These are phyloP conservation scores for Atalantia buxifolia DNA, from an alignment of 345 rosid species.

Conservation along the genomic window DNA sequence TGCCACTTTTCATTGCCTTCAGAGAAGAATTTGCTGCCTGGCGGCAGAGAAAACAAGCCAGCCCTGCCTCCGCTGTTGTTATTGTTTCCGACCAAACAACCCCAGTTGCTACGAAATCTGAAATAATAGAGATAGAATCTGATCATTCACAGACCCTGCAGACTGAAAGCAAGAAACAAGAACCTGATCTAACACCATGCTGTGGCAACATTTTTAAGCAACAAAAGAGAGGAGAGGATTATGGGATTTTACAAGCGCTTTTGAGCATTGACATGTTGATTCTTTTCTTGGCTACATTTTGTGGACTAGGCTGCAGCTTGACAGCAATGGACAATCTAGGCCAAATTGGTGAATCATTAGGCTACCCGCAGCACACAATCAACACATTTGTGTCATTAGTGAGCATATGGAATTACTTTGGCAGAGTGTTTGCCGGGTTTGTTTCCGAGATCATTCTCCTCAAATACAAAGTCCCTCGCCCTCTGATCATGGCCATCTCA, in stretches of 20 bases:
- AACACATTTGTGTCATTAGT: constrained; percentile 53
- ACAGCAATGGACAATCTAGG: constrained; percentile 63
- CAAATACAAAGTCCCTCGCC: constrained; percentile 47
- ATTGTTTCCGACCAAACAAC: background rate
- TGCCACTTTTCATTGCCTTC: constrained; percentile 43
- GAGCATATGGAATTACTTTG: constrained; percentile 63
- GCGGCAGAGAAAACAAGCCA: constrained; percentile 15
- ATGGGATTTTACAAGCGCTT: constrained; percentile 58
- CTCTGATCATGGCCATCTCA: constrained; percentile 39
- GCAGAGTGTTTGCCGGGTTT: constrained; percentile 51
- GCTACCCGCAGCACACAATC: constrained; percentile 42
- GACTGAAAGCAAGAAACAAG: background rate
- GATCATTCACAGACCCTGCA: background rate
- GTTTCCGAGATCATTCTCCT: constrained; percentile 39
- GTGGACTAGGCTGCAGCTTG: constrained; percentile 57
- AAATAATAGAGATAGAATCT: background rate
- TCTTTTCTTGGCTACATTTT: constrained; percentile 48
- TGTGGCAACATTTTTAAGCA: constrained; percentile 40
- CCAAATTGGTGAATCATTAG: constrained; percentile 55
- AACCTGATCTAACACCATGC: constrained; percentile 26
- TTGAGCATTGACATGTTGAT: constrained; percentile 51
- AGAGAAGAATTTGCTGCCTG: constrained; percentile 44
- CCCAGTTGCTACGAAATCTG: background rate
- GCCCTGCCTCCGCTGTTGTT: background rate
- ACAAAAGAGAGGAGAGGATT: constrained; percentile 57